Evolutionary conservation across 768 basidiomycete genomes (phyloP), one percentile per base, ranked within the genome.

Genomic region (Pisolithus orientalis): DNA sequence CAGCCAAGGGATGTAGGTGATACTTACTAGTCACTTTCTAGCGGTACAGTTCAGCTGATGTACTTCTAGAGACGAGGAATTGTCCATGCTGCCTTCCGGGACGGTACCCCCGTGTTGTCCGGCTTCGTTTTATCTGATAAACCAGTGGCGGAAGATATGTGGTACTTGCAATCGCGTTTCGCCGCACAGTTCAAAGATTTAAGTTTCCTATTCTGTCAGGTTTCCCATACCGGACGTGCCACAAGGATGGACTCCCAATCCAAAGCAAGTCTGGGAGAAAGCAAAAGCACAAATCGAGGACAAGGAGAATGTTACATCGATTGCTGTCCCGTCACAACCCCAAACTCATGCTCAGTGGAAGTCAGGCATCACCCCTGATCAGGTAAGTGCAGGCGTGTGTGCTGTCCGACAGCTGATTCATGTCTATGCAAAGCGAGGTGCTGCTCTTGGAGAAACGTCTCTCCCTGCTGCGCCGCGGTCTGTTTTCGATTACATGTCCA

Each of bases 401-500:
- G 4, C 3, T 47, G 29, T 47, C 10, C 32, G 10, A 8, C 5
- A 39, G 47, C 53, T 56, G 6, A 70, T n/a, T 39, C 29, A 43
- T 32, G 14, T 25, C 13, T 11, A 38, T 39, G 25, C 29, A 29
- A 56, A 97, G 94, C 80, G 96, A 47, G 95, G 93, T 27, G 70
- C 77, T 1, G 74, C 87, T 17, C 74, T 98, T 0, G 94, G 94
- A 50, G 96, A 98, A 69, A 80, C 80, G 9, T 82, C 82, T 10
- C 73, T 90, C 10, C 77, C 83, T 11, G 70, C 83, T 3, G 79
- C 78, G 13, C 80, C 88, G 2, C 82, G 83, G 10, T 97, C 95
- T 0, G 81, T 99, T 14, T 97, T 95, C 65, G 94, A 98, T 43
- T 98, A 84, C 65, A 82, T 98, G 65, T 95, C 96, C 0, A 81